These are phyloP conservation scores for Posidonia oceanica DNA, from an alignment of 116 monocot species.

Conservation along the genomic window DNA sequence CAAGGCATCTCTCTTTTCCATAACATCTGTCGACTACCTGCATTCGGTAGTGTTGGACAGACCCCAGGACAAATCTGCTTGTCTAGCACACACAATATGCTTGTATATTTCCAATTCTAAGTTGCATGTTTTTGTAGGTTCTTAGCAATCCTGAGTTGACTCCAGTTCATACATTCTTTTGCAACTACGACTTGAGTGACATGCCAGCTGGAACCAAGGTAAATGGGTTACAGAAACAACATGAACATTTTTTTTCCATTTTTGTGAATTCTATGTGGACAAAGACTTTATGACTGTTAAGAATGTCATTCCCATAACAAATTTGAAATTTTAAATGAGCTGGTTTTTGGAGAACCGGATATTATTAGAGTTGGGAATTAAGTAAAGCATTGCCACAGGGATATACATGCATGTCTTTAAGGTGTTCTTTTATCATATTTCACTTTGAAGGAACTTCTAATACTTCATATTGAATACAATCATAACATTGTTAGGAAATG, in stretches of 20 bases:
- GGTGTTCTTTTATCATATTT: no score
- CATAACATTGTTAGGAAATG: no score
- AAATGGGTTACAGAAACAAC: conserved; percentile 1
- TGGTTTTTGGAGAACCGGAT: no score
- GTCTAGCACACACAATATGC: neutral
- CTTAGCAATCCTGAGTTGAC: conserved; percentile 94
- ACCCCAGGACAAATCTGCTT: neutral
- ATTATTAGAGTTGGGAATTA: no score
- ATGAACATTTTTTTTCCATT: neutral
- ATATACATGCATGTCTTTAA: no score
- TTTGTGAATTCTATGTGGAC: neutral
- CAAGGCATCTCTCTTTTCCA: neutral
- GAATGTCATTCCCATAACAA: no score
- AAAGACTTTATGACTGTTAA: neutral
- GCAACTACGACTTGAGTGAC: conserved; percentile 91
- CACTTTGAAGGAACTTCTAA: no score
- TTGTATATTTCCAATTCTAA: neutral
- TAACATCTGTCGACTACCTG: neutral
- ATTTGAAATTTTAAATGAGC: no score
- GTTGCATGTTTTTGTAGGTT: conserved; percentile 37
- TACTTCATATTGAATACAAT: no score
- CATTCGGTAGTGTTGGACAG: neutral
- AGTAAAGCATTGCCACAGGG: no score
- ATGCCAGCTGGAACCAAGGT: conserved; percentile 99
- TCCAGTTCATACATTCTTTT: conserved; percentile 90